Evolutionary conservation across 1,139 yeast species (phyloP), one percentile per base, ranked within the genome.

Genomic region (Waltiozyma sp.): DNA sequence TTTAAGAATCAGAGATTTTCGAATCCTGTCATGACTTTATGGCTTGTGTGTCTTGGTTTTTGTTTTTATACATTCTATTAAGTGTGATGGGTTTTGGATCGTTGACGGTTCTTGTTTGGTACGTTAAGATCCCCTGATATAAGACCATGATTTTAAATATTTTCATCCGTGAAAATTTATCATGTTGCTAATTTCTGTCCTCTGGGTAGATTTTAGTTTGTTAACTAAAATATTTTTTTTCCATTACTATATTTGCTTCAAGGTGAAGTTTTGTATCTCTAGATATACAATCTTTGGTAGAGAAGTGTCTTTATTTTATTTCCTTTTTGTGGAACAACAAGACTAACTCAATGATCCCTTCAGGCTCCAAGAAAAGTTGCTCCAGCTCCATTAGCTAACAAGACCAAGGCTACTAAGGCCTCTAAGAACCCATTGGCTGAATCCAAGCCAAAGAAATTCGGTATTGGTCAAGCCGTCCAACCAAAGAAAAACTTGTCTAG

Each of bases 401-500:
- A 35, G 37, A 57, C 64, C 47, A 54, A 66, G 55, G 55, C 60
- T 50, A 47, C 68, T 45, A 69, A 70, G 46, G 61, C 65, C 55
- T 57, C 71, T 49, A 66, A 67, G 65, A 83, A 83, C 78, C 94
- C 95, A 60, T 73, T 87, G 69, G 68, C 82, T 61, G 93, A 84
- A 68, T 70, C 94, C 55, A 76, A 88, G 54, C 94, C 96, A 70
- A 84, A 83, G 74, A 83, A 80, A 77, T 89, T 83, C 64, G 97
- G 97, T 73, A 82, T 91, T 63, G 98, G 98, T 64, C 96, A 87
- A 76, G 73, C 80, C 56, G 64, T 88, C 58, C 96, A 89, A 72
- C 96, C 96, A 74, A 86, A 82, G 78, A 82, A 93, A 75, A 84
- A 89, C 85, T 80, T 89, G 65, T 73, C 93, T 55, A 86, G 96